Evolutionary conservation across 2,329 filamentous ascomycete genomes (phyloP).

Genomic region (Fonsecaea monophora): DNA sequence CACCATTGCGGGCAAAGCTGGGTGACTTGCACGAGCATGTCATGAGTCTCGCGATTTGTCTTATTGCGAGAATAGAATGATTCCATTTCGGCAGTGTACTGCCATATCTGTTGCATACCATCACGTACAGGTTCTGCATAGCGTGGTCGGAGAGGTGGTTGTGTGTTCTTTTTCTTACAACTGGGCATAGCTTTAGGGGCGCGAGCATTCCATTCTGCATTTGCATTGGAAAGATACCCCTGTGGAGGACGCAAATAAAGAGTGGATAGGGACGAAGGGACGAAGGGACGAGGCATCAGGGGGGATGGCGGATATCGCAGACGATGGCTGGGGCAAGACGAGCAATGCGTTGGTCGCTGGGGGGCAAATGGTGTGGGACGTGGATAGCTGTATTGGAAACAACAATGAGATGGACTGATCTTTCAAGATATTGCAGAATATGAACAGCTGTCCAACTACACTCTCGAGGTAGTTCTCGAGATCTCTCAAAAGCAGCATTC

Average conservation of each 20-base stretch:
- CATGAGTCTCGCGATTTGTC: conserved; percentile 8
- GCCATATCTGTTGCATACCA: conserved; percentile 29
- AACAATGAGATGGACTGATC: conserved; percentile 10
- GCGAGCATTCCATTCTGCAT: conserved; percentile 30
- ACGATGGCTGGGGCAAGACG: conserved; percentile 1
- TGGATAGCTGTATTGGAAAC: conserved; percentile 29
- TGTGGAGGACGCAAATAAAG: conserved; percentile 30
- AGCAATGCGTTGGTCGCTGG: not conserved
- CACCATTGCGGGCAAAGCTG: conserved; percentile 9
- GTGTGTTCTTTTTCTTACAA: conserved; percentile 17
- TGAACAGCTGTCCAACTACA: not conserved
- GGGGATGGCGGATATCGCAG: not conserved
- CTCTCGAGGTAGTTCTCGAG: not conserved
- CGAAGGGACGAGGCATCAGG: not conserved
- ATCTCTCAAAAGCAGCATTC: not conserved
- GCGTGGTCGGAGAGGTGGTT: conserved; percentile 28
- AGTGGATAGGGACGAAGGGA: conserved; percentile 6
- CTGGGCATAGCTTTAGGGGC: conserved; percentile 26
- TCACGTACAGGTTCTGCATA: conserved; percentile 34
- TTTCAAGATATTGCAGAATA: conserved; percentile 10
- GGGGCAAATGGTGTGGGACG: not conserved
- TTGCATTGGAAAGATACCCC: conserved; percentile 42
- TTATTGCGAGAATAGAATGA: conserved; percentile 17
- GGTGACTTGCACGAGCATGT: conserved; percentile 17
- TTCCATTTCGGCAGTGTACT: conserved; percentile 15